Base-by-base conservation (phyloP, 495 filamentous ascomycete species). In the Lindgomyces ingoldianus region DNA sequence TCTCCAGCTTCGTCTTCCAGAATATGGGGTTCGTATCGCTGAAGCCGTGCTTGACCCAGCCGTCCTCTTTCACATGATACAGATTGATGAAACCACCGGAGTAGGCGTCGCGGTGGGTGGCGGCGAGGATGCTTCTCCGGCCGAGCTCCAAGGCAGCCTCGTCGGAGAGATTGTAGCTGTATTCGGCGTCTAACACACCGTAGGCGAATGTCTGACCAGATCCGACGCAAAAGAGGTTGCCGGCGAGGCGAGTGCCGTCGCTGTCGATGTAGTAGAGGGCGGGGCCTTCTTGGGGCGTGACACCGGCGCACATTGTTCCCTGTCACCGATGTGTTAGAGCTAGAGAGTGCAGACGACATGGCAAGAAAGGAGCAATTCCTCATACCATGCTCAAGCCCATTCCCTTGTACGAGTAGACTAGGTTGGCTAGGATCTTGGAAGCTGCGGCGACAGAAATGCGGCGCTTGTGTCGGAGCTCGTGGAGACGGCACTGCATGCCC, bases 261-360 rank as follows among this genome's bases (percentile, higher is more conserved):
- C 89, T 94, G 79, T 98, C 94, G 78, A 98, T 95, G 82, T 98
- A 98, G 85, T 98, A 98, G 14, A 98, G 87, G 36, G 94, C 94
- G 19, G 94, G 93, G 1, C 94, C 94, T 83, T 98, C 94, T 77
- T 91, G 89, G 51, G 91, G 88, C 53, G 94, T 98, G 52, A 98
- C 95, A 69, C 94, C 94, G 64, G 93, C 91, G 80, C 93, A 93
- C 94, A 98, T 98, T 61, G 94, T 98, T 59, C 94, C 94, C 73
- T 75, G 26, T 26, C n/a, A 49, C 16, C 12, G 24, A 2, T 57
- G 50, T 62, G n/a, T n/a, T n/a, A n/a, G n/a, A n/a, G n/a, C n/a
- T n/a, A n/a, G 33, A 59, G 55, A 29, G 14, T 24, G 10, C 2
- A 29, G n/a, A 45, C 0, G 12, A 36, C 25, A n/a, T 12, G 4